Percentiles rank a stretch among this genome's conserved stretches.
Conservation (phyloP, 176 grass and related monocot species). For the Bromus sterilis region DNA sequence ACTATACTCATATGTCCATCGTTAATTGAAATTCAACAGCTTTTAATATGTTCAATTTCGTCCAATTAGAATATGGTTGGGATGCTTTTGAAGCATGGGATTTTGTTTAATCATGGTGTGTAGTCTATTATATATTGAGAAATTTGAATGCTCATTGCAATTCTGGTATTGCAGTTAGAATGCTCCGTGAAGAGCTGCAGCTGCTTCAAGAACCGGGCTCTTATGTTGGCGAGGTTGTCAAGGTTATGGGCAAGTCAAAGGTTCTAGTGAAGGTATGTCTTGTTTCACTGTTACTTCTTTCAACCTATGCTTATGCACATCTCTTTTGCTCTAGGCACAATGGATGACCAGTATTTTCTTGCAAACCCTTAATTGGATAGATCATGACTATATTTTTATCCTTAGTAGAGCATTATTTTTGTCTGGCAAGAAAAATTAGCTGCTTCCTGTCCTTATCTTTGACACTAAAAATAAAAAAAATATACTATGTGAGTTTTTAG, state of each 20-base stretch:
- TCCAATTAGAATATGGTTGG: too few species aligned
- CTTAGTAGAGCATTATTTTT: too few species aligned
- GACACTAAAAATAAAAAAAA: too few species aligned
- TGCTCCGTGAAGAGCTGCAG: slow-evolving; percentile 66
- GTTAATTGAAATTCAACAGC: background rate
- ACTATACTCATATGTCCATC: background rate
- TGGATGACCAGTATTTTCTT: too few species aligned
- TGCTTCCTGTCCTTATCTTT: too few species aligned
- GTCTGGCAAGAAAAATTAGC: too few species aligned
- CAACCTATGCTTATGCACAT: background rate
- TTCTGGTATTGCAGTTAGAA: slow-evolving; percentile 42
- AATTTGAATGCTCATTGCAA: background rate
- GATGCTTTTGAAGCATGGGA: background rate
- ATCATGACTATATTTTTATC: too few species aligned
- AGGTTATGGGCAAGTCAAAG: slow-evolving; percentile 97
- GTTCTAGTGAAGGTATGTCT: slow-evolving; percentile 83
- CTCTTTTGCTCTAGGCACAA: background rate
- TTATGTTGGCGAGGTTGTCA: slow-evolving; percentile 94
- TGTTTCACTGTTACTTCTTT: background rate
- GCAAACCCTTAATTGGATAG: too few species aligned
- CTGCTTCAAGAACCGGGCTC: slow-evolving; percentile 79
- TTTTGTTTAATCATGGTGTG: background rate
- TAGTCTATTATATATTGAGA: background rate
- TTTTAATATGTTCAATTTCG: background rate
- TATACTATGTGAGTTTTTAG: too few species aligned